Evolutionary conservation across 1,139 yeast species (phyloP), one percentile per base, ranked within the genome.

Genomic region (Suhomyces bribrorum): DNA sequence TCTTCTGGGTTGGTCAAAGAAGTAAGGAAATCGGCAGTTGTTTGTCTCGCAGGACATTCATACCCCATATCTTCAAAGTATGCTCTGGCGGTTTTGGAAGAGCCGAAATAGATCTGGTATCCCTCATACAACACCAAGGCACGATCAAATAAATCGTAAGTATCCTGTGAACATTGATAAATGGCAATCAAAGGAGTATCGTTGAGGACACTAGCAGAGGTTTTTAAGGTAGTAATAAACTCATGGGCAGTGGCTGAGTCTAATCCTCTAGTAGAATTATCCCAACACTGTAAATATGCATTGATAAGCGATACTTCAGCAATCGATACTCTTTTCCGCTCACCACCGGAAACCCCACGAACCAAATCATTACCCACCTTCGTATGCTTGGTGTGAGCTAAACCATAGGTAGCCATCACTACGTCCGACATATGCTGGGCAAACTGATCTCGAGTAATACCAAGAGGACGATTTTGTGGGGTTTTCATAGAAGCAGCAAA

Each of bases 321-420:
- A 52, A 85, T 81, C 5, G 90, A 83, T 16, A 85, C 92, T 62
- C 94, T 81, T 62, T 84, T 84, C 51, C 92, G 73, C 64, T 85
- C 92, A 65, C 94, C 94, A 52, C 94, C 94, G 31, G 90, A 83
- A 25, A 85, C 86, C 61, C 94, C 94, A 53, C 90, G 75, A 31
- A 84, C 75, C 41, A 73, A 77, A 52, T 83, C 87, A 54, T 79
- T 75, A 41, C 90, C 90, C 24, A 83, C 89, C 48, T 76, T 74
- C 20, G 89, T 82, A 55, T 81, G 72, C 45, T 75, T 70, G n/a
- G 86, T 82, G 52, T 83, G 88, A 29, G 75, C 64, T 34, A 83
- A 66, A 48, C 90, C 90, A 54, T 77, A 83, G 15, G 83, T 80
- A 14, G 90, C 87, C 86, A 83, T 81, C 44, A 73, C 71, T 14